Percentiles rank a stretch among this genome's conserved stretches.
Conservation (phyloP, 2,329 filamentous ascomycete species). For the Taxawa tesnikishii region DNA sequence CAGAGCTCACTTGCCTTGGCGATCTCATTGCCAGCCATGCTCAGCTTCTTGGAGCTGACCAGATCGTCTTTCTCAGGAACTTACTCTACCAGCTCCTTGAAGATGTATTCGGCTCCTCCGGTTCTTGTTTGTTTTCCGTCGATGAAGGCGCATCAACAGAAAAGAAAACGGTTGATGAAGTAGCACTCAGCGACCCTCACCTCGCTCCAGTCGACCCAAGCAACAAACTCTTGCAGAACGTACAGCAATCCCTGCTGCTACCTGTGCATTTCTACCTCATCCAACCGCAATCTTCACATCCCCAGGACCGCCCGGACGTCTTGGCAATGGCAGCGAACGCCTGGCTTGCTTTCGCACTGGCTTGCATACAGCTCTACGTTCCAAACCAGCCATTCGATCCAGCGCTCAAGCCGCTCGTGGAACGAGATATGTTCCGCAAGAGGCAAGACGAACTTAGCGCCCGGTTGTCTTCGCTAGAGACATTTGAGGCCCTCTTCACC, state of each 20-base stretch:
- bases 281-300: too few relatives aligned
- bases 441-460: constrained; percentile 42
- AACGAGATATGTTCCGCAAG: constrained; percentile 46
- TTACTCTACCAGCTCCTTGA: constrained; percentile 15
- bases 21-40: constrained; percentile 22
- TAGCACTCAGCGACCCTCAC: background rate
- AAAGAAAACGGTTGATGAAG: background rate
- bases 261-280: too few relatives aligned
- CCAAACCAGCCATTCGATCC: constrained; percentile 83
- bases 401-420: constrained; percentile 47
- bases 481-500: constrained; percentile 56
- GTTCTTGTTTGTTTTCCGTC: background rate
- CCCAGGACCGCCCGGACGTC: too few relatives aligned
- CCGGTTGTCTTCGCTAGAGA: constrained; percentile 47
- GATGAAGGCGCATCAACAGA: background rate
- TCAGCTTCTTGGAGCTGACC: constrained; percentile 19
- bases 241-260: background rate
- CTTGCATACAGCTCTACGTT: constrained; percentile 67
- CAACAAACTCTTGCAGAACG: too few relatives aligned
- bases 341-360: constrained; percentile 66
- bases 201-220: too few relatives aligned
- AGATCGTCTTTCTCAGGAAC: constrained; percentile 15
- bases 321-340: constrained; percentile 35
- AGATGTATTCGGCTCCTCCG: constrained; percentile 20
- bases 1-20: constrained; percentile 25